Evolutionary conservation across 192 early-diverging fungal genomes (phyloP).

Genomic region (Anaeromyces robustus): DNA sequence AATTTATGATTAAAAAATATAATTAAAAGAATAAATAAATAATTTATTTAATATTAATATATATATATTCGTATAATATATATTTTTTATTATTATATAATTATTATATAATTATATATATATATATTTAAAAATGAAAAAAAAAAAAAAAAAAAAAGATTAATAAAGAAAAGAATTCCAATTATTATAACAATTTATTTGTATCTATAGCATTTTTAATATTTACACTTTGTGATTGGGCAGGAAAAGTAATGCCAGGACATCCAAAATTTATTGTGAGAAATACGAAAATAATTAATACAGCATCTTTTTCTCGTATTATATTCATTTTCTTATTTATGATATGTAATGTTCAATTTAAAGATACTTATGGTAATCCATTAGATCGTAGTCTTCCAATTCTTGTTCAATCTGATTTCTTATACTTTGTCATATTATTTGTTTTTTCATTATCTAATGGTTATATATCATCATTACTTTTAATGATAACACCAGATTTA

Average conservation of each 20-base stretch:
- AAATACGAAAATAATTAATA: conserved; percentile 16
- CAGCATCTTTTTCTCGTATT: conserved; percentile 26
- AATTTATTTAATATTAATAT: too few species aligned
- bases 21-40: too few species aligned
- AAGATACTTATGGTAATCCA: not conserved
- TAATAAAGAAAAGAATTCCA: conserved; percentile 1
- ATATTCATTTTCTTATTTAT: conserved; percentile 55
- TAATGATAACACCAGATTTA: not conserved
- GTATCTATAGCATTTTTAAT: conserved; percentile 57
- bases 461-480: not conserved
- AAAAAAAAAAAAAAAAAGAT: conserved; percentile 7
- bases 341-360: conserved; percentile 30
- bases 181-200: conserved; percentile 34
- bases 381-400: not conserved
- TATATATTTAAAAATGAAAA: too few species aligned
- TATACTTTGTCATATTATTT: not conserved
- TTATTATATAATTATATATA: too few species aligned
- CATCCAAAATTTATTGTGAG: conserved; percentile 20
- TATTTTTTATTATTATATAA: too few species aligned
- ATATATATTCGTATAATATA: too few species aligned
- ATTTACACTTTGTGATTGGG: conserved; percentile 58
- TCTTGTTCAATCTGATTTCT: not conserved
- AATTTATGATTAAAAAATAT: too few species aligned
- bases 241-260: conserved; percentile 37
- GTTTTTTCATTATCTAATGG: not conserved